These are phyloP conservation scores for Lactarius trivialis DNA, from an alignment of 768 basidiomycete genomes.

Conservation along the genomic window DNA sequence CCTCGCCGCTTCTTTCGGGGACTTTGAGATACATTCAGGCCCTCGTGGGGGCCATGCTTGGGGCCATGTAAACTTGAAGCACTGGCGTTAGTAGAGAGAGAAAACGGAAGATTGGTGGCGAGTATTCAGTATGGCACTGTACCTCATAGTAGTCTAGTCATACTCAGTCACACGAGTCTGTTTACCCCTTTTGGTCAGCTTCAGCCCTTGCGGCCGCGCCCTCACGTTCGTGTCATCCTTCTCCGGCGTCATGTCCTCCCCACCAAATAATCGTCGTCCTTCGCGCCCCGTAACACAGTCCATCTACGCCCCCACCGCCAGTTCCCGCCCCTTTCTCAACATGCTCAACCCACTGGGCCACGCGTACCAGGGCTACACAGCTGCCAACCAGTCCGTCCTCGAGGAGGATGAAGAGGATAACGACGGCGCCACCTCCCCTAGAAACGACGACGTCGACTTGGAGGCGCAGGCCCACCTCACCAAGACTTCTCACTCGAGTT, in stretches of 20 bases:
- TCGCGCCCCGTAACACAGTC: constrained; percentile 29
- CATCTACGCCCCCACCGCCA: constrained; percentile 39
- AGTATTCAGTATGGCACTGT: too few species aligned
- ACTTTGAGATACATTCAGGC: too few species aligned
- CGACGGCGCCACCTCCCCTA: constrained; percentile 31
- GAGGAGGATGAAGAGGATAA: constrained; percentile 66
- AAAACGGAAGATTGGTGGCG: too few species aligned
- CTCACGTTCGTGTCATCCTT: not conserved
- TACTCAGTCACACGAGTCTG: not conserved
- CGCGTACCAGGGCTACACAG: constrained; percentile 67
- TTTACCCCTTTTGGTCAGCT: not conserved
- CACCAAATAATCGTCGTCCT: constrained; percentile 24
- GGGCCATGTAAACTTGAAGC: too few species aligned
- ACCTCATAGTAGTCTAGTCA: too few species aligned
- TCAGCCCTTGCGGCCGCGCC: not conserved
- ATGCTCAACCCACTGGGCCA: constrained; percentile 78
- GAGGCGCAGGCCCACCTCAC: constrained; percentile 45
- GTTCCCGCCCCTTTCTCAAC: constrained; percentile 71
- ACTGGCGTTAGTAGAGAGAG: too few species aligned
- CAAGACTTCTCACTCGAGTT: constrained; percentile 31
- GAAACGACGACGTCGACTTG: constrained; percentile 45
- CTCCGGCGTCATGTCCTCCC: constrained; percentile 22
- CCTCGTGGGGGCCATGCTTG: too few species aligned
- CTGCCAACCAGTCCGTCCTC: constrained; percentile 60
- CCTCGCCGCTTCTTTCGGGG: too few species aligned